These are phyloP conservation scores for Hordeum marinum DNA, from an alignment of 176 grass and related monocot species.

Conservation along the genomic window DNA sequence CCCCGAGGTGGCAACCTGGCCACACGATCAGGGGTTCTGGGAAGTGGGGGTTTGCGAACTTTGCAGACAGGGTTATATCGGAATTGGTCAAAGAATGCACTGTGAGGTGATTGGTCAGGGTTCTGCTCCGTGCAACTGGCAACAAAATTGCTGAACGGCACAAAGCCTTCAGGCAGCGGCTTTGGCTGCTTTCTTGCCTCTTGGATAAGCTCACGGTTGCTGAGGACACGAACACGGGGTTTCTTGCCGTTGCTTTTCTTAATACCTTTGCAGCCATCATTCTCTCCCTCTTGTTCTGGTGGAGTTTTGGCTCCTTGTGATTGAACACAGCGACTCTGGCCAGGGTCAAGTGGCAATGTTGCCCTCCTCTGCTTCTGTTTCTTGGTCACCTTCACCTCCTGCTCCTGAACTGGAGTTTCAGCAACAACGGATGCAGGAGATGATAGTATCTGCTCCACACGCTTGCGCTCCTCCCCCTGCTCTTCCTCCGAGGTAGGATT, in stretches of 20 bases:
- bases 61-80: not conserved
- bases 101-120: not conserved
- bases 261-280: not conserved
- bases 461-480: not conserved
- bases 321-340: not conserved
- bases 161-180: not conserved
- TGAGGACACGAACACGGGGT: not conserved
- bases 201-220: not conserved
- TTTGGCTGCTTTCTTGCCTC: not conserved
- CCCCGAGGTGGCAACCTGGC: not conserved
- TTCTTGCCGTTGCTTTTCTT: not conserved
- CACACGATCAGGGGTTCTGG: not conserved
- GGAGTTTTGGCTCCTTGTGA: not conserved
- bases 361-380: not conserved
- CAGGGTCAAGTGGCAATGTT: not conserved
- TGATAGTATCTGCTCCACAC: too few species aligned
- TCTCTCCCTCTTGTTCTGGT: not conserved
- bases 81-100: conserved; percentile 35
- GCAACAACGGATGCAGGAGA: not conserved
- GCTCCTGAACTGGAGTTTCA: not conserved
- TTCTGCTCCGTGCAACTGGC: not conserved
- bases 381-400: not conserved
- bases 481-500: not conserved
- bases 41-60: not conserved
- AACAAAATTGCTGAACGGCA: not conserved